Evolutionary conservation across 768 basidiomycete genomes (phyloP).

Genomic region (Lactarius hatsudake): DNA sequence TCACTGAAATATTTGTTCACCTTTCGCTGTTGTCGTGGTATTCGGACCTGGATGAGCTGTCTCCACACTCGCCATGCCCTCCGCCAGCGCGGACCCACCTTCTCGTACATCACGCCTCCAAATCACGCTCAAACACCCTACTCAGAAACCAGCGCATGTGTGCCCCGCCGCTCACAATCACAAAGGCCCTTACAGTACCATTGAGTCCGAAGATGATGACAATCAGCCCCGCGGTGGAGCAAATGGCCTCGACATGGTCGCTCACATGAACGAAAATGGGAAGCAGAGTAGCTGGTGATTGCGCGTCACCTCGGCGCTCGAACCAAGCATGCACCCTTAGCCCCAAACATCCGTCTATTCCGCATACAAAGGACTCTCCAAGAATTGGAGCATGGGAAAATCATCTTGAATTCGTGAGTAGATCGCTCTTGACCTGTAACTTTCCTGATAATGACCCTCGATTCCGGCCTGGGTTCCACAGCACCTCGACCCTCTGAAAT

Average conservation of each 20-base stretch:
- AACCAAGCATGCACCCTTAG: too few species aligned
- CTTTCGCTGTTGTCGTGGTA: slow-evolving; percentile 3
- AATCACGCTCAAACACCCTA: slow-evolving; percentile 59
- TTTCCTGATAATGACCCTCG: too few species aligned
- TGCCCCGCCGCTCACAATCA: slow-evolving; percentile 28
- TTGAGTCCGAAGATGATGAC: slow-evolving; percentile 42
- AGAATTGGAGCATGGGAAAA: too few species aligned
- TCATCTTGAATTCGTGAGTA: too few species aligned
- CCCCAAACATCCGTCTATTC: too few species aligned
- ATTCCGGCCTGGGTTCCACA: too few species aligned
- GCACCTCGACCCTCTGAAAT: too few species aligned
- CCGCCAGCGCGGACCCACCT: slow-evolving; percentile 26
- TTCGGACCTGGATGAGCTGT: slow-evolving; percentile 26
- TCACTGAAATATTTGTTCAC: slow-evolving; percentile 29
- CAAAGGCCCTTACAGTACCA: slow-evolving; percentile 36
- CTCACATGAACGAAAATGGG: too few species aligned
- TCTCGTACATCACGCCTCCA: slow-evolving; percentile 46
- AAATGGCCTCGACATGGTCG: slow-evolving; percentile 25
- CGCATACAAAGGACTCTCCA: too few species aligned
- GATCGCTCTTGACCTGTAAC: too few species aligned
- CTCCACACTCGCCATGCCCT: slow-evolving; percentile 26
- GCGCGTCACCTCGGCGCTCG: too few species aligned
- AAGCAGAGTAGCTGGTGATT: too few species aligned
- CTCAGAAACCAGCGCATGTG: slow-evolving; percentile 28
- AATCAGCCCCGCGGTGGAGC: slow-evolving; percentile 32